These are phyloP conservation scores for Ambrosia hybrid DNA, from an alignment of 140 eudicot genomes.

Conservation along the genomic window DNA sequence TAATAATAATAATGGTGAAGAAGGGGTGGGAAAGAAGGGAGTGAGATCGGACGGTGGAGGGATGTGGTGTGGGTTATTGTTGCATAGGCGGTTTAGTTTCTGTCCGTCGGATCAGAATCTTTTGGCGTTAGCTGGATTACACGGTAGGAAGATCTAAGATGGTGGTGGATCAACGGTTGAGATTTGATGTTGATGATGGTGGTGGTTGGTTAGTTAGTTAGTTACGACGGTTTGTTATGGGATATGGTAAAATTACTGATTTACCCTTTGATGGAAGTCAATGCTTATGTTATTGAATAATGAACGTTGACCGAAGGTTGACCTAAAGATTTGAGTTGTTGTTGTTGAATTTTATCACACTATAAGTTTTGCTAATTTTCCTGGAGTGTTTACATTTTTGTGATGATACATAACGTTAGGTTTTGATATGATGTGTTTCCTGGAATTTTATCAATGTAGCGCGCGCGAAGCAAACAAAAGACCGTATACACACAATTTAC, in stretches of 20 bases:
- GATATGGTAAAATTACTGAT: constrained; percentile 21
- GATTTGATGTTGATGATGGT: constrained; percentile 13
- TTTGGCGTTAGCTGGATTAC: constrained; percentile 40
- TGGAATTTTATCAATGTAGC: too few species aligned
- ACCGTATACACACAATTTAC: too few species aligned
- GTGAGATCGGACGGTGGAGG: constrained; percentile 53
- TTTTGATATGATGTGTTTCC: too few species aligned
- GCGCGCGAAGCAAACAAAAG: too few species aligned
- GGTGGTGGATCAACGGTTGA: constrained; percentile 29
- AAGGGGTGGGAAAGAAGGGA: constrained; percentile 44
- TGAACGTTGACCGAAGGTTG: constrained; percentile 8
- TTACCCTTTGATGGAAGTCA: constrained; percentile 15
- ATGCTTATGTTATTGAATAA: constrained; percentile 37
- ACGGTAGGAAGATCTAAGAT: constrained; percentile 25
- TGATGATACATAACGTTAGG: too few species aligned
- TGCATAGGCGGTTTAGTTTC: constrained; percentile 55
- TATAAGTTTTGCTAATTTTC: neutral
- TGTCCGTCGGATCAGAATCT: constrained; percentile 67
- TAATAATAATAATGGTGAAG: neutral
- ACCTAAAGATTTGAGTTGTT: constrained; percentile 18
- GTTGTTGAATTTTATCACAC: constrained; percentile 2
- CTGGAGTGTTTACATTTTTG: too few species aligned
- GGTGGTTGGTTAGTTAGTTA: constrained; percentile 26
- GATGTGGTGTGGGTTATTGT: constrained; percentile 67
- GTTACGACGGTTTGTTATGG: constrained; percentile 17